A percentile compares a stretch with the other conserved stretches of the same genome.
Evolutionary conservation across 108 stramenopile genomes (phyloP).

Genomic region (Skeletonema potamos): DNA sequence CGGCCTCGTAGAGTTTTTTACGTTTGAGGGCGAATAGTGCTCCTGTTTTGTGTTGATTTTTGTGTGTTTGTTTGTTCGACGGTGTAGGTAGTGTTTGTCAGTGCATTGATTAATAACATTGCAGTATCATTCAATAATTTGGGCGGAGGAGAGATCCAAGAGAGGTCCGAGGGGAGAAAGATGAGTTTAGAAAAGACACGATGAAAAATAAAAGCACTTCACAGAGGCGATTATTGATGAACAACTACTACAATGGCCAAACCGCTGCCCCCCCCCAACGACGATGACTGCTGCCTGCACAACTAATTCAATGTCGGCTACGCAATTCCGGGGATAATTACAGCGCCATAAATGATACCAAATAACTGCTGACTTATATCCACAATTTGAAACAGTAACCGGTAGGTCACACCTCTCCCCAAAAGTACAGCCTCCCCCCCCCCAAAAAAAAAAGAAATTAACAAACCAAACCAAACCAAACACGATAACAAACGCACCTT

Average conservation of each 20-base stretch:
- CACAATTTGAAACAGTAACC: no score
- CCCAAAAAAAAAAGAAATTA: background rate
- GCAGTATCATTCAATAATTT: background rate
- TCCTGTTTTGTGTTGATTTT: constrained; percentile 40
- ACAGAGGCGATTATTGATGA: no score
- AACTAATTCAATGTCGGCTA: no score
- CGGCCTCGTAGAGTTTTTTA: constrained; percentile 96
- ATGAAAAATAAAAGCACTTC: no score
- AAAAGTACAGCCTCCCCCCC: background rate
- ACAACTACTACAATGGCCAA: no score
- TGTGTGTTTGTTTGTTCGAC: background rate
- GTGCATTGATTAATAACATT: background rate
- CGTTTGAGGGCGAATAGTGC: constrained; percentile 96
- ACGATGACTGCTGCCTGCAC: background rate
- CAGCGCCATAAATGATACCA: no score
- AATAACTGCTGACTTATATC: no score
- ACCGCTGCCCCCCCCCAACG: background rate
- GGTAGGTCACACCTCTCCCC: no score
- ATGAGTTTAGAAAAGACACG: background rate
- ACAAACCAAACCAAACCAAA: background rate
- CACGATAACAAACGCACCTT: constrained; percentile 63
- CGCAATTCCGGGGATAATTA: no score
- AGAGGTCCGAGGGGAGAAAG: background rate
- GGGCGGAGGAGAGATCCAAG: background rate
- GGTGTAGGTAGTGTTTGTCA: no score